Evolutionary conservation across 176 grass and related monocot genomes (phyloP).

Genomic region (Saccharum officinarum): DNA sequence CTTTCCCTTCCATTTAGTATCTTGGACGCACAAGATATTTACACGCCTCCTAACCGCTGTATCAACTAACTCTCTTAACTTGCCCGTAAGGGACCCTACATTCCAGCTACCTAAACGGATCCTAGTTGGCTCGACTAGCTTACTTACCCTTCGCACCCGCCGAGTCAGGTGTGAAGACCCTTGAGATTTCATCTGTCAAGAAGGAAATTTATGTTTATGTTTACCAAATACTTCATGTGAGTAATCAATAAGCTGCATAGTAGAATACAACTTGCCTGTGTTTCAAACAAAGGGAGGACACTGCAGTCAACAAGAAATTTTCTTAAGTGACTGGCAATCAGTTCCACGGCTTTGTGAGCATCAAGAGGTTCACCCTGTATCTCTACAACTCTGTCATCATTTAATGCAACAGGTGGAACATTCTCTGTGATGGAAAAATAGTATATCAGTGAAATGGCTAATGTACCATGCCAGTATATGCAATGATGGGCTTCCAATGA

Average conservation of each 20-base stretch:
- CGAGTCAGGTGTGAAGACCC: too few relatives aligned
- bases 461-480: background rate
- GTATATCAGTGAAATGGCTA: conserved; percentile 30
- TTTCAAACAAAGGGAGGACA: conserved; percentile 90
- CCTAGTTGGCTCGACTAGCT: too few relatives aligned
- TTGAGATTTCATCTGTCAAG: too few relatives aligned
- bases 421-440: conserved; percentile 58
- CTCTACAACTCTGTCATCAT: conserved; percentile 95
- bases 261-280: conserved; percentile 49
- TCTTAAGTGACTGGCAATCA: conserved; percentile 85
- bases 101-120: too few relatives aligned
- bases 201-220: conserved; percentile 13
- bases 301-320: conserved; percentile 98
- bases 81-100: too few relatives aligned
- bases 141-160: too few relatives aligned
- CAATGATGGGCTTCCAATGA: background rate
- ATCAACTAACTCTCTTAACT: too few relatives aligned
- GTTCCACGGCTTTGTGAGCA: conserved; percentile 90
- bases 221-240: conserved; percentile 5
- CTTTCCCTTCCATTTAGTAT: too few relatives aligned
- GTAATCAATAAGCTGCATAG: conserved; percentile 21
- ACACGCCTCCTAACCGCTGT: too few relatives aligned
- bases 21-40: too few relatives aligned
- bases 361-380: conserved; percentile 86
- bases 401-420: conserved; percentile 87